phyloP scores from a whole-genome alignment of 176 grass and related monocot genomes.

The Aegilops speltoides region DNA sequence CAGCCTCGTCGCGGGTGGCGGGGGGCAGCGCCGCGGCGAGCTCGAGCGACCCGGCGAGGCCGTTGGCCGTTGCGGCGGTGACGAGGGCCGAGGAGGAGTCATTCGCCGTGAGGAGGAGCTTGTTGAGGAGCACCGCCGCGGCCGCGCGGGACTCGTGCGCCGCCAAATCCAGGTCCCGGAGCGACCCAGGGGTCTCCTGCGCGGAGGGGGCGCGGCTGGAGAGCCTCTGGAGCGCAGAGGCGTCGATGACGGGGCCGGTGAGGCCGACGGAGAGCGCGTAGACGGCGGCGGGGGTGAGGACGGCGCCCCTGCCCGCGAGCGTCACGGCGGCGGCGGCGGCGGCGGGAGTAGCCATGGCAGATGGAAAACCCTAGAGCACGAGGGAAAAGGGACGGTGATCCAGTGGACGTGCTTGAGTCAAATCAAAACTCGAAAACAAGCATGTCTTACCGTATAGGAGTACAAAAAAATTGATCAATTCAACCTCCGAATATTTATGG shows the following conservation, averaged over 20 bases:
- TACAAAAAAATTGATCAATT: background rate
- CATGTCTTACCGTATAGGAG: background rate
- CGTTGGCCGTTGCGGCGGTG: constrained; percentile 44
- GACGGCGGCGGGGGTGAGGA: constrained; percentile 41
- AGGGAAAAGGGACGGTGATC: background rate
- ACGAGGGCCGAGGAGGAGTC: constrained; percentile 37
- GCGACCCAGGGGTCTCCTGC: constrained; percentile 25
- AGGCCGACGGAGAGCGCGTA: constrained; percentile 59
- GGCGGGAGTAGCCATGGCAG: constrained; percentile 36
- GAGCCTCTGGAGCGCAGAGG: constrained; percentile 71
- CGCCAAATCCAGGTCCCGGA: constrained; percentile 17
- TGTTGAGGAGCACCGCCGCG: constrained; percentile 75
- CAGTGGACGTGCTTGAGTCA: constrained; percentile 6
- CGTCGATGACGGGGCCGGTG: constrained; percentile 46
- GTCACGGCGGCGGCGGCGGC: constrained; percentile 39
- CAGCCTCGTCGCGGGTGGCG: constrained; percentile 53
- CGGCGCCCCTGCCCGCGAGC: constrained; percentile 70
- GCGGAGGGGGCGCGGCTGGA: constrained; percentile 34
- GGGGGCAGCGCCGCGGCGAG: constrained; percentile 40
- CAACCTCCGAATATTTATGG: background rate
- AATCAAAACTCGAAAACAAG: background rate
- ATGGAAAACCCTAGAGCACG: constrained; percentile 47
- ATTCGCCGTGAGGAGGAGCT: constrained; percentile 59
- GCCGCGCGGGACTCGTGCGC: constrained; percentile 55
- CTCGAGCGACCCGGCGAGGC: constrained; percentile 43